Conservation (phyloP, 2,329 filamentous ascomycete genomes). For the Sporothrix pseudoabietina region DNA sequence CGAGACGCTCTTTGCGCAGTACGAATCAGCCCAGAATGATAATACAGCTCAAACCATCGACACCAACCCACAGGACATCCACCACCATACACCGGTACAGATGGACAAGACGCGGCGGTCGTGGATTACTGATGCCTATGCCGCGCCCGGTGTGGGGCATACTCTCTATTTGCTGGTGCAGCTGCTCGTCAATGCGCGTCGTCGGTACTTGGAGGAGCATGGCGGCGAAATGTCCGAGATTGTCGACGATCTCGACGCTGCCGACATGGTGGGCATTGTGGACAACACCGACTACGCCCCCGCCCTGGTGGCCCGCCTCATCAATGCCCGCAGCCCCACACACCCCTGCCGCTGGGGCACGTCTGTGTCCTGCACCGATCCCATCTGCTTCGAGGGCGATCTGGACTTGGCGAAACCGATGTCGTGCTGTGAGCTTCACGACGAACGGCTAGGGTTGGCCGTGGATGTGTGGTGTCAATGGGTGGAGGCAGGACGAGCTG, state of each 20-base stretch:
- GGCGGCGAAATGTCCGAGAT: not conserved
- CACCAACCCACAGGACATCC: not conserved
- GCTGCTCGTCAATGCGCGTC: not conserved
- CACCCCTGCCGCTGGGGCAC: conserved; percentile 6
- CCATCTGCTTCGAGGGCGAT: not conserved
- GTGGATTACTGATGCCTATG: conserved; percentile 1
- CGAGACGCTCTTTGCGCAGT: not conserved
- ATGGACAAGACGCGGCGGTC: not conserved
- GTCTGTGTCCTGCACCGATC: not conserved
- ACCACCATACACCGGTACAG: not conserved
- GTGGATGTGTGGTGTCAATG: conserved; percentile 6
- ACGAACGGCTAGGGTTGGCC: not conserved
- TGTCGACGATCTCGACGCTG: not conserved
- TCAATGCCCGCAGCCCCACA: not conserved
- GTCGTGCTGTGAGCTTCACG: not conserved
- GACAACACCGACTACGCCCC: not conserved
- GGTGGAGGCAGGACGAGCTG: not conserved
- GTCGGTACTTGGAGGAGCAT: not conserved
- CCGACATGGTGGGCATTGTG: too few relatives aligned
- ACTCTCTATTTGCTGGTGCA: not conserved
- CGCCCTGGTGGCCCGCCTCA: not conserved
- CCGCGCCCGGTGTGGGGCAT: not conserved
- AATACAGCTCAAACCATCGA: not conserved
- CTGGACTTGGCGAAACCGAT: not conserved
- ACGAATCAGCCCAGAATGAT: not conserved